Evolutionary conservation across 345 rosid genomes (phyloP).

Genomic region (Syzygium jambos): DNA sequence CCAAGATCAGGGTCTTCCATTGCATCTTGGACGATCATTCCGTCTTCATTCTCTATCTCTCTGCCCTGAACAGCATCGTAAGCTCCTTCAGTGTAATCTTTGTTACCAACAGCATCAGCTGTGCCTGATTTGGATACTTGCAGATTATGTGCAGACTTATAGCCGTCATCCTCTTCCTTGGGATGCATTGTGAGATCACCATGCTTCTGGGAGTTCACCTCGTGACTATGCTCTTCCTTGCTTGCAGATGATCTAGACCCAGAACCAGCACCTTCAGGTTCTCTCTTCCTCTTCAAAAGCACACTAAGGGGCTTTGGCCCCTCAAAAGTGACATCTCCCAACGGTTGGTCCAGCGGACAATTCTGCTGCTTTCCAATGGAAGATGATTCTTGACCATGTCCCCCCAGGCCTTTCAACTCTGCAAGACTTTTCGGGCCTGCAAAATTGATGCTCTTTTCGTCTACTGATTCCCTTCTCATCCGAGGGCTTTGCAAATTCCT

Average conservation of each 20-base stretch:
- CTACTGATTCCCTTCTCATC: slow-evolving; percentile 41
- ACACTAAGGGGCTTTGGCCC: slow-evolving; percentile 85
- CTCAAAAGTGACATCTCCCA: slow-evolving; percentile 47
- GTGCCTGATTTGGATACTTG: slow-evolving; percentile 19
- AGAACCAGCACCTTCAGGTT: slow-evolving; percentile 12
- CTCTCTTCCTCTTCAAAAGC: slow-evolving; percentile 80
- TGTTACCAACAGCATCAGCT: slow-evolving; percentile 15
- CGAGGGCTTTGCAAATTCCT: slow-evolving; percentile 26
- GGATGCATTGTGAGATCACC: background rate
- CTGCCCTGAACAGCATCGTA: background rate
- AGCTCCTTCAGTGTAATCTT: slow-evolving; percentile 10
- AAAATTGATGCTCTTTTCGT: slow-evolving; percentile 24
- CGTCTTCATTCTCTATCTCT: slow-evolving; percentile 30
- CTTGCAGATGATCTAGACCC: slow-evolving; percentile 1
- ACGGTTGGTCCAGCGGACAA: slow-evolving; percentile 27
- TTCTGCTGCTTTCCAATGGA: slow-evolving; percentile 42
- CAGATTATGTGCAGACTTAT: background rate
- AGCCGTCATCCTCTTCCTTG: background rate
- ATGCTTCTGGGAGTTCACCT: background rate
- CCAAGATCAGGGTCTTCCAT: slow-evolving; percentile 41
- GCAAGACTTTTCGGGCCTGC: slow-evolving; percentile 56
- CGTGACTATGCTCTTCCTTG: slow-evolving; percentile 12
- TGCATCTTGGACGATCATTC: slow-evolving; percentile 26
- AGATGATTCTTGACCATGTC: slow-evolving; percentile 22
- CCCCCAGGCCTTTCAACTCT: slow-evolving; percentile 38